Percentiles rank a stretch among this genome's conserved stretches.
phyloP scores from a whole-genome alignment of 2,329 filamentous ascomycete species.

The Penicillium crustosum region DNA sequence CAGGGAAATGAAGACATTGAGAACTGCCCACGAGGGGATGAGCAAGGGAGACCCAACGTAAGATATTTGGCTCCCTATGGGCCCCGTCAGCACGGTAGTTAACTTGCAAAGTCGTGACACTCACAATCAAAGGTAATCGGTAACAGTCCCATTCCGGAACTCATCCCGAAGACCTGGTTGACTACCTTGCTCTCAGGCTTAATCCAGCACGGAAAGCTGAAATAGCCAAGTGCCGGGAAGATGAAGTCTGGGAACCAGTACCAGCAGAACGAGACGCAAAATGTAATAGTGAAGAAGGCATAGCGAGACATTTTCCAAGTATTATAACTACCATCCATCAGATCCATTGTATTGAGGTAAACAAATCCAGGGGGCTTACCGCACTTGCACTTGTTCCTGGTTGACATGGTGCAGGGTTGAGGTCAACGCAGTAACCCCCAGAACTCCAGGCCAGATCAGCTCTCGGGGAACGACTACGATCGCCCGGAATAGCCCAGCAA shows the following conservation, averaged over 20 bases:
- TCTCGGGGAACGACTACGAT: conserved; percentile 56
- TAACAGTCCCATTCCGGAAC: conserved; percentile 31
- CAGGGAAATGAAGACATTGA: conserved; percentile 67
- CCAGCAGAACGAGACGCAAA: conserved; percentile 27
- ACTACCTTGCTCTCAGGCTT: conserved; percentile 26
- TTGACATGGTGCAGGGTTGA: conserved; percentile 66
- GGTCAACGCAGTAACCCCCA: conserved; percentile 62
- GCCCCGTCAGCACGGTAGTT: not conserved
- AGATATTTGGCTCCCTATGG: conserved; percentile 28
- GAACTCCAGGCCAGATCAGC: conserved; percentile 59
- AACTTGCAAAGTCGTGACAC: not conserved
- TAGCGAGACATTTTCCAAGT: conserved; percentile 40
- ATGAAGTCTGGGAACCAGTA: conserved; percentile 35
- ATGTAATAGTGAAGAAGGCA: conserved; percentile 24
- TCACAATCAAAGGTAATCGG: conserved; percentile 45
- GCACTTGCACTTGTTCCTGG: conserved; percentile 47
- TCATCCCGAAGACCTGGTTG: conserved; percentile 34
- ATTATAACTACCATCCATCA: conserved; percentile 41
- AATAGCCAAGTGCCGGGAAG: conserved; percentile 32
- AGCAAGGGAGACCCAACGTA: conserved; percentile 53
- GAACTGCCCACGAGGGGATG: conserved; percentile 67
- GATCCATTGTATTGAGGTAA: conserved; percentile 33
- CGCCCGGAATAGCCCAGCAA: conserved; percentile 61
- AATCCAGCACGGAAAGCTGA: conserved; percentile 34
- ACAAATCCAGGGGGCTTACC: conserved; percentile 20